A percentile compares a stretch with the other conserved stretches of the same genome.
These are phyloP conservation scores for Clavispora vitiphila DNA, from an alignment of 805 yeast genomes.

Conservation along the genomic window DNA sequence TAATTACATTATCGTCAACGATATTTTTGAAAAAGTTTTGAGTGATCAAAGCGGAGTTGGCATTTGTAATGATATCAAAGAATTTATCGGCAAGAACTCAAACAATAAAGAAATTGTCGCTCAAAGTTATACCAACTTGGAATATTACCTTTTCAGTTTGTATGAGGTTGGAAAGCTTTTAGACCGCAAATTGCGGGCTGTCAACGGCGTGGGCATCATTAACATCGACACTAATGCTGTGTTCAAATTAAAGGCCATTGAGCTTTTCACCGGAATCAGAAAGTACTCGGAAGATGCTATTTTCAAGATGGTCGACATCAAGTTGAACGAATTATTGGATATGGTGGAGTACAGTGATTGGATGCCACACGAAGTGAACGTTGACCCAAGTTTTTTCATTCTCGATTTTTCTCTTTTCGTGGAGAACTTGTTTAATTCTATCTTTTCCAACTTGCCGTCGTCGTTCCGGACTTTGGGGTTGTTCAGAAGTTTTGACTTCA, in stretches of 20 bases:
- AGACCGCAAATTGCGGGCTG: constrained; percentile 30
- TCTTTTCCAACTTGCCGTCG: constrained; percentile 75
- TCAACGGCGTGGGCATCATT: constrained; percentile 36
- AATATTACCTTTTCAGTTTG: constrained; percentile 76
- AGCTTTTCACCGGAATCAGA: constrained; percentile 53
- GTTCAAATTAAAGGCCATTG: constrained; percentile 44
- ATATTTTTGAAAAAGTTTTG: constrained; percentile 63
- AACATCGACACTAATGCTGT: constrained; percentile 36
- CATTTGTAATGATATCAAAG: constrained; percentile 54
- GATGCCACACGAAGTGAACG: constrained; percentile 47
- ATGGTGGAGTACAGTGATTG: constrained; percentile 80
- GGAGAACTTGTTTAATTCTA: constrained; percentile 79
- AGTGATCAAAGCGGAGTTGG: constrained; percentile 43
- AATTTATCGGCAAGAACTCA: constrained; percentile 56
- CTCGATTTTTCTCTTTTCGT: constrained; percentile 82
- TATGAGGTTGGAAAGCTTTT: constrained; percentile 55
- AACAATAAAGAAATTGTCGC: constrained; percentile 85
- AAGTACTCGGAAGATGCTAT: constrained; percentile 74
- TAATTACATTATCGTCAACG: constrained; percentile 53
- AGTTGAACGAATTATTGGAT: constrained; percentile 74
- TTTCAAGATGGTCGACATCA: constrained; percentile 76
- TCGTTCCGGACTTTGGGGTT: constrained; percentile 75
- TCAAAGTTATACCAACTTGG: constrained; percentile 83
- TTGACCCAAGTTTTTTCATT: constrained; percentile 67
- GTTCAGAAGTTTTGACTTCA: constrained; percentile 80